Percentiles rank a stretch among this genome's conserved stretches.
Evolutionary conservation across 2,329 filamentous ascomycete species (phyloP).

Genomic region (Microdochium bolleyi): DNA sequence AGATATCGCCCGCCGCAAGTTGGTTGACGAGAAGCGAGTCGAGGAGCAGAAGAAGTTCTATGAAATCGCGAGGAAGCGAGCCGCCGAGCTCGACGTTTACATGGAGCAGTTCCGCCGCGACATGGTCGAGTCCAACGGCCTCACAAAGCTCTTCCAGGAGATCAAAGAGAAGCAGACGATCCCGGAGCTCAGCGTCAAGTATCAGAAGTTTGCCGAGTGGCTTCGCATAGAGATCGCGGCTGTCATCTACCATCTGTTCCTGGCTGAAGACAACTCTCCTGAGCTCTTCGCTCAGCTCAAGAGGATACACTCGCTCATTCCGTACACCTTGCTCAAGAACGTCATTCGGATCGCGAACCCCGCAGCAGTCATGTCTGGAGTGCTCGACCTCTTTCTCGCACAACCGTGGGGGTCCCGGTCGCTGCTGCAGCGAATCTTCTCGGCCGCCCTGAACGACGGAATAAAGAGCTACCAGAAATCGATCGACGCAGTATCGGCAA

Average conservation of each 20-base stretch:
- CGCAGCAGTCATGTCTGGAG: constrained; percentile 91
- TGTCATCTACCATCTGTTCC: constrained; percentile 92
- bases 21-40: constrained; percentile 78
- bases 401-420: constrained; percentile 90
- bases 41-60: constrained; percentile 94
- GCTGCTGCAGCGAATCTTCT: constrained; percentile 89
- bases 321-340: constrained; percentile 90
- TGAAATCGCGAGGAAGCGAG: constrained; percentile 84
- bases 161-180: constrained; percentile 87
- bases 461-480: constrained; percentile 80
- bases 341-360: constrained; percentile 95
- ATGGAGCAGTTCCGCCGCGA: constrained; percentile 84
- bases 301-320: constrained; percentile 88
- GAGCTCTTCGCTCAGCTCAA: constrained; percentile 92
- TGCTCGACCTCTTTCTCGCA: constrained; percentile 90
- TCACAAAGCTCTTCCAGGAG: constrained; percentile 87
- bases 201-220: constrained; percentile 98
- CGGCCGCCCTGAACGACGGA: constrained; percentile 82
- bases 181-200: constrained; percentile 82
- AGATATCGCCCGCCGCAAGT: constrained; percentile 73
- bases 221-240: constrained; percentile 93
- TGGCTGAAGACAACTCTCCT: constrained; percentile 96
- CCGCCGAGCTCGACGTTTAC: constrained; percentile 89
- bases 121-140: constrained; percentile 66
- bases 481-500: constrained; percentile 68